Evolutionary conservation across 2,329 filamentous ascomycete species (phyloP).

Genomic region (Tolypocladium album): DNA sequence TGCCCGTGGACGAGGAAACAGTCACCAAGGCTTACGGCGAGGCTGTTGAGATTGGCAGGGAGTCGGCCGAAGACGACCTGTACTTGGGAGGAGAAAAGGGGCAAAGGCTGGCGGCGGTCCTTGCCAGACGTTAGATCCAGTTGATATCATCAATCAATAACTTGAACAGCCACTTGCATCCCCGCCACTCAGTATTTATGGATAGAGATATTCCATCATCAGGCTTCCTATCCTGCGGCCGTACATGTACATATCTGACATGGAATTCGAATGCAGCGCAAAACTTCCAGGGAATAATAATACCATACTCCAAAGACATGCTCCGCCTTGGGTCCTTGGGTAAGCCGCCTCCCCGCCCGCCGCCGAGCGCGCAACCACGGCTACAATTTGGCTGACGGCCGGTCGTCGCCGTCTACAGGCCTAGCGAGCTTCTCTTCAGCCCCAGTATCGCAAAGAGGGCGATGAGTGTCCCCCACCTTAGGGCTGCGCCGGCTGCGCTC

Average conservation of each 20-base stretch:
- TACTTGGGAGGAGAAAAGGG: constrained; percentile 51
- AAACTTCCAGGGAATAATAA: background rate
- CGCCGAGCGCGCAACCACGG: background rate
- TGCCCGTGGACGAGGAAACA: constrained; percentile 83
- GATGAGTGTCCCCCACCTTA: constrained; percentile 36
- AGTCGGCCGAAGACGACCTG: constrained; percentile 46
- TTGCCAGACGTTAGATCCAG: constrained; percentile 13
- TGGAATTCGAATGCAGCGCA: background rate
- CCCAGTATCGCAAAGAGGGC: constrained; percentile 25
- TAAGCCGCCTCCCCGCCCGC: background rate
- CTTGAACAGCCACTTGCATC: background rate
- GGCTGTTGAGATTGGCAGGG: constrained; percentile 62
- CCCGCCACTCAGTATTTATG: background rate
- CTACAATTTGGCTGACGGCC: background rate
- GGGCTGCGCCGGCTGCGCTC: constrained; percentile 35
- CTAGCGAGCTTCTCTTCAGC: constrained; percentile 22
- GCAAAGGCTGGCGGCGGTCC: constrained; percentile 33
- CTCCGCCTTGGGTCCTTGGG: background rate
- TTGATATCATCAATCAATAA: background rate
- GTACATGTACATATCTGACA: background rate
- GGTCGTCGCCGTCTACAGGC: constrained; percentile 13
- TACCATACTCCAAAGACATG: background rate
- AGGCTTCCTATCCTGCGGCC: background rate
- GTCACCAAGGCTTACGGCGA: constrained; percentile 75
- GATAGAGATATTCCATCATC: background rate